Conservation (phyloP, 331 rosid genomes). For the Spiraea crenata region DNA sequence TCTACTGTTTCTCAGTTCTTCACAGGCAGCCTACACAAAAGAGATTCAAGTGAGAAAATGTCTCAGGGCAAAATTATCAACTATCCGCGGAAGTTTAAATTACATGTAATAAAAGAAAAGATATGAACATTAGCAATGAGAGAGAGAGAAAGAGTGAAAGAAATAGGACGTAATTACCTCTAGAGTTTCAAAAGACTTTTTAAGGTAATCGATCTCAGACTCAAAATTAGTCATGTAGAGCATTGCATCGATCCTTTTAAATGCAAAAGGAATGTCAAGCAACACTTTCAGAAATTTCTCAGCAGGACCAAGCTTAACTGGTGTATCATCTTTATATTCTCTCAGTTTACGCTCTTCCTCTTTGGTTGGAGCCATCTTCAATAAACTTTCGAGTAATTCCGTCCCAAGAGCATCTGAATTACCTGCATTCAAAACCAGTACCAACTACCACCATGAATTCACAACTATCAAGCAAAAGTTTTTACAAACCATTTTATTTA, state of each 20-base stretch:
- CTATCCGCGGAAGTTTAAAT: too few species aligned
- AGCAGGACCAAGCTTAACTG: conserved; percentile 81
- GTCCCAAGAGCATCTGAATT: conserved; percentile 82
- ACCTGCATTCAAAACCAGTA: conserved; percentile 42
- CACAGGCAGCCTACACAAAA: conserved; percentile 68
- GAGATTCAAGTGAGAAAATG: conserved; percentile 15
- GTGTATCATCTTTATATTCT: conserved; percentile 74
- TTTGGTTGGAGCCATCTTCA: conserved; percentile 97
- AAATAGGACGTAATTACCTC: conserved; percentile 50
- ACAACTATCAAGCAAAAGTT: conserved; percentile 4
- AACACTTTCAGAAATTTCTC: conserved; percentile 92
- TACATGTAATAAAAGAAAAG: not conserved
- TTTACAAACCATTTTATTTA: not conserved
- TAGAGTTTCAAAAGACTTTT: conserved; percentile 70
- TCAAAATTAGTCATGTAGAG: conserved; percentile 88
- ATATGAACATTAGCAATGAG: not conserved
- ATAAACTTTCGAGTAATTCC: conserved; percentile 82
- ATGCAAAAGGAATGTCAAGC: conserved; percentile 88
- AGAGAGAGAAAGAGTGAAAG: not conserved
- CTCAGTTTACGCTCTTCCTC: conserved; percentile 90
- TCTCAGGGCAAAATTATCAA: not conserved
- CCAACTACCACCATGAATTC: conserved; percentile 3
- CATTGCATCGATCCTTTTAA: conserved; percentile 89
- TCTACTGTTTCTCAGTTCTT: conserved; percentile 84
- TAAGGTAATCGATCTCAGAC: conserved; percentile 82